Base-by-base conservation (phyloP, 331 rosid genomes). In the Quercus tomentella region DNA sequence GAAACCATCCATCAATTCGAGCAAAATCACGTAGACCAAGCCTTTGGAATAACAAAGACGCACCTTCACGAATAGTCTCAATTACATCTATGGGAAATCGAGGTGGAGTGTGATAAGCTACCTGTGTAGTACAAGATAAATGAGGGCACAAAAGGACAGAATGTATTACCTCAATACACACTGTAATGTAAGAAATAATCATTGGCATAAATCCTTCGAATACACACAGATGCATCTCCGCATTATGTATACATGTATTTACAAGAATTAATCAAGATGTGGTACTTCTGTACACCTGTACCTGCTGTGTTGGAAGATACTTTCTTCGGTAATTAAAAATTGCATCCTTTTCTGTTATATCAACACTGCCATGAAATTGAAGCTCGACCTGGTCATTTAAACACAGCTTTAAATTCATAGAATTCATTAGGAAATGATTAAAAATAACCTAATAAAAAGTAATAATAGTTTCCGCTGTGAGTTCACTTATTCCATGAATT, bases 271-370 rank as follows among this genome's bases (percentile, higher is more conserved):
- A 79, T 26, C 5, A 45, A 82, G 58, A 76, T 74, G 63, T 25
- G 58, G 68, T 4, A 73, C 56, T 62, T 63, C 76, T 78, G 62
- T 7, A 73, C 56, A 57, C 68, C 78, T 80, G 57, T 55, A 94
- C 98, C 98, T 95, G 98, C 85, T 90, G 97, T 60, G 97, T 95
- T 51, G 98, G 98, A 80, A 95, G 97, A 85, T 95, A 95, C 86
- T 95, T 95, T 84, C 98, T 87, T 52, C 98, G 86, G 77, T 91
- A 95, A 82, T 95, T 95, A 83, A 95, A 95, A 87, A 95, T 92
- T 82, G 98, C 97, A 89, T 95, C 98, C 80, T 87, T 90, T 86
- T 92, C 98, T 83, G 75, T 87, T 69, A 84, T 80, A 77, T 92
- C 97, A 80, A 75, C 88, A 79, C 77, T 77, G 35, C 88, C 93